Percentiles rank a stretch among this genome's conserved stretches.
Conservation (phyloP, 495 filamentous ascomycete species). For the Penicillium bialowiezense region DNA sequence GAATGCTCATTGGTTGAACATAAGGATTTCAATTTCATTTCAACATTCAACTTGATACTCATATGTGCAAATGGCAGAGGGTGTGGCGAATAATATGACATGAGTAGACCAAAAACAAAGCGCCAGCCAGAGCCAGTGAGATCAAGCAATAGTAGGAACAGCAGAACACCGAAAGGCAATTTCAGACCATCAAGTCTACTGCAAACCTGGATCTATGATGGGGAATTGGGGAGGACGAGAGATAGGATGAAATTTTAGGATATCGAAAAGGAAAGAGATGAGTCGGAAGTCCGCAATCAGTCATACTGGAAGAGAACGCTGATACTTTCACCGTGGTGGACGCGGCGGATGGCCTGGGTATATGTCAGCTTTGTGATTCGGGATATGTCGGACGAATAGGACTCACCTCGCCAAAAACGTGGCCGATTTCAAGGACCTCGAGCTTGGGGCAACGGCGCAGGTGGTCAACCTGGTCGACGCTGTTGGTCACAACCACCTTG, state of each 20-base stretch:
- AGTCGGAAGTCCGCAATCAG: slow-evolving; percentile 25
- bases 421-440: slow-evolving; percentile 86
- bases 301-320: slow-evolving; percentile 95
- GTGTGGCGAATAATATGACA: slow-evolving; percentile 8
- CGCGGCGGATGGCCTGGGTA: slow-evolving; percentile 81
- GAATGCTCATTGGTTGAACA: background rate
- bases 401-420: slow-evolving; percentile 86
- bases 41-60: slow-evolving; percentile 3
- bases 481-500: slow-evolving; percentile 91
- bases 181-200: slow-evolving; percentile 20
- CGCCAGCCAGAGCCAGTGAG: slow-evolving; percentile 10
- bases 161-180: slow-evolving; percentile 8
- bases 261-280: slow-evolving; percentile 13
- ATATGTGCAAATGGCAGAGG: slow-evolving; percentile 19
- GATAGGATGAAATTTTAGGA: slow-evolving; percentile 11
- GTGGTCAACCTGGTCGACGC: slow-evolving; percentile 85
- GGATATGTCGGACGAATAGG: slow-evolving; percentile 1
- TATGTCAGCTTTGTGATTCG: slow-evolving; percentile 15
- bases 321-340: slow-evolving; percentile 97
- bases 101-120: slow-evolving; percentile 4
- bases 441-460: slow-evolving; percentile 73
- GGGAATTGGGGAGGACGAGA: background rate
- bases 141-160: slow-evolving; percentile 8
- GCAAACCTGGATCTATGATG: slow-evolving; percentile 18
- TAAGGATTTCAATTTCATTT: slow-evolving; percentile 8